Conservation (phyloP, 2,329 filamentous ascomycete genomes). For the Cladosporium sp. region DNA sequence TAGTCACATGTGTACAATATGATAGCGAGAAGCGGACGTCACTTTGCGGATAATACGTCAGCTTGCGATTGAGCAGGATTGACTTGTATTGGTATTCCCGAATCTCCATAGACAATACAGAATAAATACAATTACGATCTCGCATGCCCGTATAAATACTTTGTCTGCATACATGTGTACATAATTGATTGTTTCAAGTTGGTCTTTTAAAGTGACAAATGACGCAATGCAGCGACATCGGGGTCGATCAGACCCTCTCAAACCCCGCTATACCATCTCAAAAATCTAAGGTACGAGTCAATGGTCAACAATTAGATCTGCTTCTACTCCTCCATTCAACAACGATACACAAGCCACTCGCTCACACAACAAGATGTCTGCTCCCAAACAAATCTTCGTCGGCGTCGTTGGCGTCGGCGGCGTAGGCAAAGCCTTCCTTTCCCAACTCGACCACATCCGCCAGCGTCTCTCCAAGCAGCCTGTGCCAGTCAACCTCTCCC, state of each 20-base stretch:
- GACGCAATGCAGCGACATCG: not conserved
- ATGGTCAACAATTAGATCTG: not conserved
- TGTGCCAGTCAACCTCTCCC: constrained; percentile 63
- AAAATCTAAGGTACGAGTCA: constrained; percentile 1
- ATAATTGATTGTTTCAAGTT: too few relatives aligned
- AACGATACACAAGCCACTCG: not conserved
- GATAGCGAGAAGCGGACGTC: not conserved
- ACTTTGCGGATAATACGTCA: too few relatives aligned
- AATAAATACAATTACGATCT: too few relatives aligned
- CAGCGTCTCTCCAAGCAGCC: constrained; percentile 50
- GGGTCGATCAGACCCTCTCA: not conserved
- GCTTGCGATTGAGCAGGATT: too few relatives aligned
- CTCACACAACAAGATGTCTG: constrained; percentile 35
- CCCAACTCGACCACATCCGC: constrained; percentile 68
- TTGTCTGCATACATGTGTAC: not conserved
- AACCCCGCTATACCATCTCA: not conserved
- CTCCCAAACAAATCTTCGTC: constrained; percentile 42
- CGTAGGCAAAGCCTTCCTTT: constrained; percentile 86
- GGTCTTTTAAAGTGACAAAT: too few relatives aligned
- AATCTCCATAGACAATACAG: too few relatives aligned
- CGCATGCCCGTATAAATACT: not conserved
- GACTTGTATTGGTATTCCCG: too few relatives aligned
- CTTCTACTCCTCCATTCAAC: not conserved
- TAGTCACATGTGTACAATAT: not conserved
- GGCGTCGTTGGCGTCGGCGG: constrained; percentile 68